These are phyloP conservation scores for Alternaria consortialis DNA, from an alignment of 2,329 filamentous ascomycete genomes.

Conservation along the genomic window DNA sequence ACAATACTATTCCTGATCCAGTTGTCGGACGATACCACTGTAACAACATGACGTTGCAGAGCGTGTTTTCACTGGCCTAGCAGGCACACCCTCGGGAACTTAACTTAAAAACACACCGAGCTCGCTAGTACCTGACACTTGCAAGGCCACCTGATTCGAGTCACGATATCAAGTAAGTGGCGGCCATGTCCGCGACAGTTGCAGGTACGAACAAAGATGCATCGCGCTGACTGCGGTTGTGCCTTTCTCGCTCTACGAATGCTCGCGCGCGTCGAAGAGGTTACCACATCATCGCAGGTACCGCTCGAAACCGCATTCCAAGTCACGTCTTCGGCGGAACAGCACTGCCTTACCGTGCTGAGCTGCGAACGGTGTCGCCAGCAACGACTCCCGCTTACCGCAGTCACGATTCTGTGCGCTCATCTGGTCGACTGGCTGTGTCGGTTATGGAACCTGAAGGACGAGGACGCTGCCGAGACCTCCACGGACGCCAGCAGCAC, in stretches of 20 bases:
- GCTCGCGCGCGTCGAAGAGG: conserved; percentile 15
- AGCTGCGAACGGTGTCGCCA: conserved; percentile 19
- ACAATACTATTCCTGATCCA: neutral
- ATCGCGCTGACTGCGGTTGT: conserved; percentile 14
- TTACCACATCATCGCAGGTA: conserved; percentile 17
- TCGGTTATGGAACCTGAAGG: conserved; percentile 15
- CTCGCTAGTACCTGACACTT: neutral
- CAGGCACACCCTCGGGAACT: neutral
- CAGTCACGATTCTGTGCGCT: conserved; percentile 16
- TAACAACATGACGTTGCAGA: neutral
- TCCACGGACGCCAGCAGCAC: conserved; percentile 9
- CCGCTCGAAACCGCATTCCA: conserved; percentile 20
- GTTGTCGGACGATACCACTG: neutral
- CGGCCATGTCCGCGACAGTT: neutral
- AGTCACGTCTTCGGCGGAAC: conserved; percentile 11
- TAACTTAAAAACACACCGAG: conserved; percentile 7
- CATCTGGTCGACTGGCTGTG: conserved; percentile 21
- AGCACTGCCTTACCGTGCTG: conserved; percentile 12
- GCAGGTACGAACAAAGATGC: conserved; percentile 5
- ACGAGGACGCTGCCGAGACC: conserved; percentile 2
- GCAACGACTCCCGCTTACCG: conserved; percentile 15
- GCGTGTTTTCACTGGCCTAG: neutral
- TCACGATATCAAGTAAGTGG: neutral
- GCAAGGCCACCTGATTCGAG: neutral
- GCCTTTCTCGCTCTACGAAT: conserved; percentile 14